Base-by-base conservation (phyloP, 495 filamentous ascomycete species). In the Aspergillus ostianus region DNA sequence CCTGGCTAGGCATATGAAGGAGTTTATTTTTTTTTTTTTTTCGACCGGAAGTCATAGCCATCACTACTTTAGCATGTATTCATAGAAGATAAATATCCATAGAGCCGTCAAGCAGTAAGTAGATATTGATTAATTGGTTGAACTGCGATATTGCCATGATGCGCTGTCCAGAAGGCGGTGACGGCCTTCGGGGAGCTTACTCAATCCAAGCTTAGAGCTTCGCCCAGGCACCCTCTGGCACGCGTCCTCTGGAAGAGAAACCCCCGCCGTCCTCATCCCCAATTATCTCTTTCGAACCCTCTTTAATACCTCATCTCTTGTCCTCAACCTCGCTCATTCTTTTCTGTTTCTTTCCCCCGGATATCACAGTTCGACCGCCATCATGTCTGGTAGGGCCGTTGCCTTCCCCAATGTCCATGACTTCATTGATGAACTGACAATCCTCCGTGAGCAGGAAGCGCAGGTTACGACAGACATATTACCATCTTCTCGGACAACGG, bases 401-500 rank as follows among this genome's bases (percentile, higher is more conserved):
- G 6, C 27, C 53, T 30, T 48, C 44, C 41, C 49, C 52, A 54
- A 62, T 63, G 59, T 58, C 58, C 67, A 74, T 73, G 70, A 74
- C 71, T 69, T 77, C 72, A 74, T 69, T 67, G 23, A 61, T 51
- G 51, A 59, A 65, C 74, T 76, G 59, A 77, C 73, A 50, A 51
- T 55, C 64, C 59, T 66, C 65, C 67, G 59, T 65, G 62, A 67
- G 73, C 70, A 97, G 93, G 91, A 80, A 95, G 90, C 82, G 92
- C 93, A 71, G 36, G 36, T 41, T 97, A 93, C 80, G 94, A 98
- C 77, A 85, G 94, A 82, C 94, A 98, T 74, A 98, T 98, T 67
- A 98, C 94, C 68, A 98, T 98, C 85, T 98, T 98, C 84, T 98
- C 95, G 46, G 94, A 98, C 75, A 91, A 96, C 74, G 94, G 94